phyloP scores from a whole-genome alignment of 805 yeast species.

The Zygosaccharomyces lentus region DNA sequence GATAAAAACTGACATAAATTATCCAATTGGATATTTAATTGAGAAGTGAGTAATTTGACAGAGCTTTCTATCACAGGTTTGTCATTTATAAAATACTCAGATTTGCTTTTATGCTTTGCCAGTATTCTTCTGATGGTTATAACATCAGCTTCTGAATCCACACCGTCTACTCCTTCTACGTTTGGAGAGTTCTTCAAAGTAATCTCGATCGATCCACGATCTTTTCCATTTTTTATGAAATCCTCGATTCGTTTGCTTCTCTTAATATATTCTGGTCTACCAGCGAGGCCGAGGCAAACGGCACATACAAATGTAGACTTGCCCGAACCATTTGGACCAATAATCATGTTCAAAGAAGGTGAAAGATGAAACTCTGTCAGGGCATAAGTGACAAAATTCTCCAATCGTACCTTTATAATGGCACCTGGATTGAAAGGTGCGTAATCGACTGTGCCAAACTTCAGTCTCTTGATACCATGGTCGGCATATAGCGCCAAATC shows the following conservation, averaged over 20 bases:
- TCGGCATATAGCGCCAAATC: constrained; percentile 1
- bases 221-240: constrained; percentile 68
- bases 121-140: constrained; percentile 45
- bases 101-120: constrained; percentile 39
- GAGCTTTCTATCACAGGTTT: constrained; percentile 38
- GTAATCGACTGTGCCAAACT: constrained; percentile 10
- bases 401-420: constrained; percentile 50
- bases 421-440: constrained; percentile 43
- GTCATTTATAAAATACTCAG: constrained; percentile 52
- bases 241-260: constrained; percentile 56
- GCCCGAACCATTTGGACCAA: constrained; percentile 97
- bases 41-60: constrained; percentile 44
- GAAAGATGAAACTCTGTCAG: constrained; percentile 69
- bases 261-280: constrained; percentile 69
- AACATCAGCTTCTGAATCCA: constrained; percentile 23
- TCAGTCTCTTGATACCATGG: constrained; percentile 16
- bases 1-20: constrained; percentile 93
- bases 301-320: constrained; percentile 93
- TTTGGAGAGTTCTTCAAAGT: constrained; percentile 30
- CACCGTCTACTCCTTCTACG: constrained; percentile 27
- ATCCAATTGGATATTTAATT: constrained; percentile 75
- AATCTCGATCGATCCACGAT: constrained; percentile 35
- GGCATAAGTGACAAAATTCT: constrained; percentile 67
- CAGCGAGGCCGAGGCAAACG: constrained; percentile 82
- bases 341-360: constrained; percentile 82